These are phyloP conservation scores for Leccinellum rugosiceps DNA, from an alignment of 768 basidiomycete species.

Conservation along the genomic window DNA sequence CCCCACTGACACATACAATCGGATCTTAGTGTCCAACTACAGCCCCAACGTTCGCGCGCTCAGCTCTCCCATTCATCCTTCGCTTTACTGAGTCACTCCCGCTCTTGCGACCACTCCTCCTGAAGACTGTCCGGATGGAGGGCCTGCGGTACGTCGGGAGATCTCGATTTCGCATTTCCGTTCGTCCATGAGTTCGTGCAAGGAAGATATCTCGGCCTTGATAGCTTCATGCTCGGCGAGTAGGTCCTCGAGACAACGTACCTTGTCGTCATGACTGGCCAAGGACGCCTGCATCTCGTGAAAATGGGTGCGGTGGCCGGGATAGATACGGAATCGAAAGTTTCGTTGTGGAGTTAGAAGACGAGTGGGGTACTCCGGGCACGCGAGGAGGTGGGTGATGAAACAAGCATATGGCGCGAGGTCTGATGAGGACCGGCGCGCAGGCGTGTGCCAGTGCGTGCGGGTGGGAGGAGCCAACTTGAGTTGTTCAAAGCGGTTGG, in stretches of 20 bases:
- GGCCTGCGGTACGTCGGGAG: constrained; percentile 19
- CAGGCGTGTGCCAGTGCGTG: too few relatives aligned
- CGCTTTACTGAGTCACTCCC: constrained; percentile 67
- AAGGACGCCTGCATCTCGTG: constrained; percentile 80
- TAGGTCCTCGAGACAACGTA: constrained; percentile 76
- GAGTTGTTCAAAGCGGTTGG: too few relatives aligned
- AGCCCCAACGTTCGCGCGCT: constrained; percentile 49
- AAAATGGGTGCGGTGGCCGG: constrained; percentile 62
- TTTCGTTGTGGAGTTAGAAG: too few relatives aligned
- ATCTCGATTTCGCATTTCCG: constrained; percentile 49
- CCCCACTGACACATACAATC: too few relatives aligned
- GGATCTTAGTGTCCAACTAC: constrained; percentile 46
- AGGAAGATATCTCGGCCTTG: constrained; percentile 67
- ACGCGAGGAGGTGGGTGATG: too few relatives aligned
- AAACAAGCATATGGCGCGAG: too few relatives aligned
- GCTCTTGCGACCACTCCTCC: constrained; percentile 80
- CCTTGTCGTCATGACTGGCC: constrained; percentile 74
- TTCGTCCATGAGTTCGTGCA: constrained; percentile 72
- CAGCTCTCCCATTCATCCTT: constrained; percentile 79
- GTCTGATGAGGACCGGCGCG: too few relatives aligned
- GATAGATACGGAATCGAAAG: constrained; percentile 19
- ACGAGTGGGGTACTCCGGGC: too few relatives aligned
- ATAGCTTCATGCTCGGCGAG: constrained; percentile 83
- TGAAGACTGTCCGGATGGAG: constrained; percentile 45
- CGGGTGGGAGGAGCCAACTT: too few relatives aligned